Evolutionary conservation across 2,329 filamentous ascomycete genomes (phyloP), one percentile per base, ranked within the genome.

Genomic region (Ophiostoma australiae): DNA sequence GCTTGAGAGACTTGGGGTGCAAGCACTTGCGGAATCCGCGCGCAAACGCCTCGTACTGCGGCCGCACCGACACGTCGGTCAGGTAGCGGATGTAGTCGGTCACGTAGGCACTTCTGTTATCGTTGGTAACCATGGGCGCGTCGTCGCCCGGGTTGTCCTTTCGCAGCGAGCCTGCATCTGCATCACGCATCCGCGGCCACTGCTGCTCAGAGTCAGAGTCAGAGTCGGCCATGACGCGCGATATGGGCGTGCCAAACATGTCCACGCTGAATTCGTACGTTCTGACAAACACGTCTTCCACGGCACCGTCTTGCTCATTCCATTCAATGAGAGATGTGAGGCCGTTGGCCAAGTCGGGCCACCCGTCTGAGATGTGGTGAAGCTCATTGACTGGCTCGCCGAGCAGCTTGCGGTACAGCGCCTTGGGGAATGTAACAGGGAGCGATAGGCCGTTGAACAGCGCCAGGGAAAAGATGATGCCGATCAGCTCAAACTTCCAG

Each of bases 401-500:
- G 0, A 97, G 83, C 0, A 98, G 84, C 75, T 92, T 92, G 70
- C 88, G 86, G 80, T 99, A 99, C 3, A 99, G 85, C 0, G 90
- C 91, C 71, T 88, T 86, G 0, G 95, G 95, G 73, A 99, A 95
- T 1, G 91, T 97, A 61, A 98, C 86, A 0, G 95, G 95, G 0
- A 99, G 83, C 0, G 94, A 97, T 33, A 98, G 84, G 1, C 94
- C 94, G 75, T 99, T 99, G 81, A 95, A 97, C 4, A 98, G 82
- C 5, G 95, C 95, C 23, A 99, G 84, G 0, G 92, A 96, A 74
- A 97, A 85, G n/a, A 98, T 81, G 13, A 97, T 80, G 0, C 95
- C 95, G 41, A 97, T 84, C 27, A 98, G 85, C 79, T 98, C 93
- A 76, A 91, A 98, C 77, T 95, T 95, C 87, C 94, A 95, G 7